Base-by-base conservation (phyloP, 2,329 filamentous ascomycete genomes). In the Penicillium sp. region DNA sequence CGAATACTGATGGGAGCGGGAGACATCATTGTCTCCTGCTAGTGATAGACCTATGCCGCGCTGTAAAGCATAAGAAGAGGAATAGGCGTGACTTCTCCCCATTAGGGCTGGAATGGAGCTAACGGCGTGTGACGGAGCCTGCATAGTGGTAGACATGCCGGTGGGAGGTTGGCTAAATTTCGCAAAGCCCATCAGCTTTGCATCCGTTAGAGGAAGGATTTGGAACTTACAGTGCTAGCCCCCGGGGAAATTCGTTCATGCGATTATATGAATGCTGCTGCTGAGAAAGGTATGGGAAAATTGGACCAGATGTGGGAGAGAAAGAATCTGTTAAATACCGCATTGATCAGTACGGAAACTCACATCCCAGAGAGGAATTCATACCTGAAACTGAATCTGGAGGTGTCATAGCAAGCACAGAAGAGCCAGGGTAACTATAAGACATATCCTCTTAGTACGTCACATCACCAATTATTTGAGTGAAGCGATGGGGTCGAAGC, bases 381-480 rank as follows among this genome's bases (percentile, higher is more conserved):
- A 79, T 84, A 67, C 82, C 82, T 55, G 79, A 81, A 55, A 79
- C 82, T 59, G 83, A 82, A 73, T 85, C 82, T 52, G 75, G 68
- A 52, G 78, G 75, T 63, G 74, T 78, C 71, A 79, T 74, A 58
- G 83, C 79, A 65, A 83, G 78, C 64, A 79, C 77, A 68, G 78
- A 72, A 58, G 75, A 76, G 61, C 78, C 66, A 60, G 80, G 77
- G 71, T 82, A 85, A 70, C 82, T 84, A 73, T 62, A 70, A 67
- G 66, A 55, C 55, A 56, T 61, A 57, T 45, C 53, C 27, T 46
- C 60, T 67, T 58, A 66, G 63, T 33, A 54, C 39, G 24, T 74
- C 67, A 75, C 54, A 57, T 64, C 54, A 59, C 56, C 51, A 59
- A 42, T 6, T 29, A 55, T 37, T 49, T 21, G 57, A 39, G 52